phyloP scores from a whole-genome alignment of 2,329 filamentous ascomycete species.

The Sphaerulina populicola region DNA sequence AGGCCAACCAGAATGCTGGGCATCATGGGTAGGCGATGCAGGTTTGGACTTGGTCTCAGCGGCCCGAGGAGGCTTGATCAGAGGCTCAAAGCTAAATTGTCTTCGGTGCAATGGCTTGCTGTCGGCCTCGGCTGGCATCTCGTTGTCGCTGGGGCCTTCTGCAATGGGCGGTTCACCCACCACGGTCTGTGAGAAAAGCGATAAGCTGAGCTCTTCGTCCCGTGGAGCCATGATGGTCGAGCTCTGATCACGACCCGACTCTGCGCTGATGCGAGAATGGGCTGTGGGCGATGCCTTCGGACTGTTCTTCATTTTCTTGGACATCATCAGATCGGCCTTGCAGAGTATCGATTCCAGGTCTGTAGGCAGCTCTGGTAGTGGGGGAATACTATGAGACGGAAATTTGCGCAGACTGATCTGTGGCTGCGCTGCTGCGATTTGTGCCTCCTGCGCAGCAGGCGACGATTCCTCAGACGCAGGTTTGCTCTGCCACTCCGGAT shows the following conservation, averaged over 20 bases:
- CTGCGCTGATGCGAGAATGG: slow-evolving; percentile 19
- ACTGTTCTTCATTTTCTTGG: slow-evolving; percentile 23
- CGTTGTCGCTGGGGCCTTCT: slow-evolving; percentile 4
- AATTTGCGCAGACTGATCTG: background rate
- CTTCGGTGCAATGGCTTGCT: background rate
- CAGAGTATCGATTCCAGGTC: slow-evolving; percentile 25
- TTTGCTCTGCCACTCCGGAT: slow-evolving; percentile 27
- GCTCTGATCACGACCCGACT: slow-evolving; percentile 11
- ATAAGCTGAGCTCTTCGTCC: slow-evolving; percentile 2
- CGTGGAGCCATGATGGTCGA: background rate
- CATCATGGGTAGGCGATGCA: slow-evolving; percentile 17
- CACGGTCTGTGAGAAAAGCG: slow-evolving; percentile 4
- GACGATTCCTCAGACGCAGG: slow-evolving; percentile 14
- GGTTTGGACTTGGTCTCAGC: background rate
- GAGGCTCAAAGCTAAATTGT: slow-evolving; percentile 3
- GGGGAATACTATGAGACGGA: slow-evolving; percentile 15
- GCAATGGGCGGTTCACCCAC: background rate
- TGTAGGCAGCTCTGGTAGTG: slow-evolving; percentile 28
- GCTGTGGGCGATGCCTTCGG: slow-evolving; percentile 16
- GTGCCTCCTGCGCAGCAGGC: slow-evolving; percentile 7
- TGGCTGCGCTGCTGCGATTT: slow-evolving; percentile 3
- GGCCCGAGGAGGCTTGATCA: background rate
- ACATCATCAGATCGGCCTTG: slow-evolving; percentile 25
- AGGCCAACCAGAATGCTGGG: slow-evolving; percentile 22
- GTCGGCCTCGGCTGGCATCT: slow-evolving; percentile 6